phyloP scores from a whole-genome alignment of 495 filamentous ascomycete species.

The Geoglossum glabrum region DNA sequence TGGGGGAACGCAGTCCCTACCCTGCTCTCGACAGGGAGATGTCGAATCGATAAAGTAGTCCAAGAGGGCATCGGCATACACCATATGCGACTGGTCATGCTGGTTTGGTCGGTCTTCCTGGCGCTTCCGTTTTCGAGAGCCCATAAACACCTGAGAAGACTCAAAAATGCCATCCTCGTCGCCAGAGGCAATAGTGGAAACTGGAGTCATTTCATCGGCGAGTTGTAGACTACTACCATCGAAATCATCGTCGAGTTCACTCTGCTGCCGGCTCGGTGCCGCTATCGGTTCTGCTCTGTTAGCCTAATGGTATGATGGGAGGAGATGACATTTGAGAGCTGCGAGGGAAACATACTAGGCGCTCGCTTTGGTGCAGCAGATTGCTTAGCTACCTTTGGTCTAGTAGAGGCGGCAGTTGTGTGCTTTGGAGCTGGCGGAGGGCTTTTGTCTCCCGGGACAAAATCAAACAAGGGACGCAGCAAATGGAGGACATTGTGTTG shows the following conservation, averaged over 20 bases:
- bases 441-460: constrained; percentile 59
- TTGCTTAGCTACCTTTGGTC: constrained; percentile 18
- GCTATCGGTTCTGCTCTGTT: background rate
- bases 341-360: constrained; percentile 24
- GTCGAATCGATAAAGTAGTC: constrained; percentile 77
- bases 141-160: constrained; percentile 40
- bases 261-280: background rate
- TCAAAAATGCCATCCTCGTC: constrained; percentile 55
- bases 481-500: constrained; percentile 71
- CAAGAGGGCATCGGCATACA: constrained; percentile 77
- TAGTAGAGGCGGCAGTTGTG: constrained; percentile 32
- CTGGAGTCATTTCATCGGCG: constrained; percentile 15
- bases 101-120: constrained; percentile 40
- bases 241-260: background rate
- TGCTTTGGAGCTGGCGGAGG: constrained; percentile 91
- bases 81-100: constrained; percentile 60
- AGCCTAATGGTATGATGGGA: background rate
- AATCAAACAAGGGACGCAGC: constrained; percentile 76
- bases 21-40: constrained; percentile 23
- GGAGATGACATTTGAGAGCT: background rate
- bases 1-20: constrained; percentile 47
- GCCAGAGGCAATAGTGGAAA: background rate
- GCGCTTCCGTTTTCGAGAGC: constrained; percentile 60
- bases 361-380: constrained; percentile 24
- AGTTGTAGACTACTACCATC: background rate